Base-by-base conservation (phyloP, 2,329 filamentous ascomycete genomes). In the Zymoseptoria crescenta region DNA sequence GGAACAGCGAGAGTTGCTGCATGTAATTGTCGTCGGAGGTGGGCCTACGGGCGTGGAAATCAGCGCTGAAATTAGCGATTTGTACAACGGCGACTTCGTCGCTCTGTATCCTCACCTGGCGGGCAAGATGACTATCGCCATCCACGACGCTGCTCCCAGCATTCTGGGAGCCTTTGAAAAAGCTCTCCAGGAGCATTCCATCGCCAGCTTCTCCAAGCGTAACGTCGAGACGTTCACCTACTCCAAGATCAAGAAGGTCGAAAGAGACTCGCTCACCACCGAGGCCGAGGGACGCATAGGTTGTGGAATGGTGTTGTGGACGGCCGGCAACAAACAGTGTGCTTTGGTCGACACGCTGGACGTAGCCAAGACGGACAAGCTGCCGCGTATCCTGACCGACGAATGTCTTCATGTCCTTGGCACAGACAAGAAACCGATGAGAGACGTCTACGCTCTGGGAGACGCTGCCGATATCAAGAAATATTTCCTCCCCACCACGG, bases 21-120 rank as follows among this genome's bases (percentile, higher is more conserved):
- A 72, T 56, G 71, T 77, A 52, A 67, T 72, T 45, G 71, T 78
- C 49, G 72, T 77, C 1, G 76, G 75, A 35, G 75, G 75, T n/a
- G 75, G 76, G 6, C 72, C 76, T 0, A 75, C 73, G 6, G 76
- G 75, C 27, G 73, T 77, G 45, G 75, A 77, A 58, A 66, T 77
- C 1, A 73, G 76, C 1, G 76, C 76, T 7, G 76, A 79, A 60
- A 66, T 79, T 16, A 74, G 71, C 48, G 77, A 79, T 56, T 69
- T 79, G 1, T 74, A 73, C 60, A 64, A 74, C 13, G 65, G 73
- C 5, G 74, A 75, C 50, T 68, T 77, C 60, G 62, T 67, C 7
- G 67, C 70, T 24, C 64, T 78, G 16, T 79, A 77, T 60, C 76
- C 77, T 1, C 68, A 73, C 27, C 67, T 79, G 1, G 71, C 71